Evolutionary conservation across 805 yeast genomes (phyloP).

Genomic region (Metschnikowia rubicola): DNA sequence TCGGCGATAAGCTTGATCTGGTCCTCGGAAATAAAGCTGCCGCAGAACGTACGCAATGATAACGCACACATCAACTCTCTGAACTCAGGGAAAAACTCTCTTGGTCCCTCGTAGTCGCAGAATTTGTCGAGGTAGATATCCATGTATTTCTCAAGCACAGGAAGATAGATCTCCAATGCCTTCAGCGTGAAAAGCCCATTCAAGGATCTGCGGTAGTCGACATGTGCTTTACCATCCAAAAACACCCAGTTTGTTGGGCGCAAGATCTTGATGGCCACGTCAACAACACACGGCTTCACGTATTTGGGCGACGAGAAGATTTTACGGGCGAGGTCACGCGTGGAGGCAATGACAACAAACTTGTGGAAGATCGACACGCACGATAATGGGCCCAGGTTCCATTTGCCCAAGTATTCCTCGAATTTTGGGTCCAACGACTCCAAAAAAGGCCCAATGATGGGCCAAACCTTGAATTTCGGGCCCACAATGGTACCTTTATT

Average conservation of each 20-base stretch:
- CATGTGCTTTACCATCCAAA: slow-evolving; percentile 91
- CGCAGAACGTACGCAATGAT: slow-evolving; percentile 91
- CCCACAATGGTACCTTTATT: slow-evolving; percentile 90
- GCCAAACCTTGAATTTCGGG: slow-evolving; percentile 84
- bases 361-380: slow-evolving; percentile 98
- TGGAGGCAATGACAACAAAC: slow-evolving; percentile 63
- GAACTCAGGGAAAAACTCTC: slow-evolving; percentile 84
- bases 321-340: slow-evolving; percentile 20
- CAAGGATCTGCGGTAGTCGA: slow-evolving; percentile 86
- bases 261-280: slow-evolving; percentile 89
- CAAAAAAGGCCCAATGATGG: slow-evolving; percentile 92
- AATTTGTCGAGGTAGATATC: slow-evolving; percentile 75
- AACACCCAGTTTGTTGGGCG: slow-evolving; percentile 98
- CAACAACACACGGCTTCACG: slow-evolving; percentile 97
- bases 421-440: slow-evolving; percentile 94
- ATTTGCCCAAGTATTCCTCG: slow-evolving; percentile 86
- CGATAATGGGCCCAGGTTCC: slow-evolving; percentile 91
- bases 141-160: slow-evolving; percentile 79
- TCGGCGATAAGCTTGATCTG: slow-evolving; percentile 88
- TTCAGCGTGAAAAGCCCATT: slow-evolving; percentile 84
- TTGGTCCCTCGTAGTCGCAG: slow-evolving; percentile 60
- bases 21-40: slow-evolving; percentile 88
- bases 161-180: slow-evolving; percentile 82
- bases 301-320: slow-evolving; percentile 59
- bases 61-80: slow-evolving; percentile 95